phyloP scores from a whole-genome alignment of 352 stramenopile species.

The Phytopythium litorale region DNA sequence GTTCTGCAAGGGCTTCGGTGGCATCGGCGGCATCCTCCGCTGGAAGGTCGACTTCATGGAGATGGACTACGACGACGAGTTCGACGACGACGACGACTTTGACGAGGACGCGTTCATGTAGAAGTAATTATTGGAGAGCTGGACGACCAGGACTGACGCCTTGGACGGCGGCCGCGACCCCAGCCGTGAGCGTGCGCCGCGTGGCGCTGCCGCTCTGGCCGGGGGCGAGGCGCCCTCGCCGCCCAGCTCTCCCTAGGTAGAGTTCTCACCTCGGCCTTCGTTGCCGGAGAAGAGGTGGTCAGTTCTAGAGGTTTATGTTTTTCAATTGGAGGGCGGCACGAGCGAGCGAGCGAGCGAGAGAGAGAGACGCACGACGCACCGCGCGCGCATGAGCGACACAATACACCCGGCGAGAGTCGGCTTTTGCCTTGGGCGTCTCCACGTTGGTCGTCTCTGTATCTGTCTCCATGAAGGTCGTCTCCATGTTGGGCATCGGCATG shows the following conservation, averaged over 20 bases:
- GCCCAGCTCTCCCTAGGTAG: conserved; percentile 9
- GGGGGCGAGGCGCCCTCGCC: not conserved
- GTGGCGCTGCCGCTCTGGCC: not conserved
- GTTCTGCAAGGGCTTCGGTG: conserved; percentile 99
- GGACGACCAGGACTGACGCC: conserved; percentile 5
- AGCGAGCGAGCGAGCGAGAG: not conserved
- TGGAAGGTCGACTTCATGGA: conserved; percentile 99
- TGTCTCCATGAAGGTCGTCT: too few species aligned
- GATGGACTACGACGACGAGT: conserved; percentile 94
- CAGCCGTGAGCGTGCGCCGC: not conserved
- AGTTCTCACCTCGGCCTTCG: conserved; percentile 1
- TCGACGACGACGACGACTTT: conserved; percentile 88
- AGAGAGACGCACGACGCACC: not conserved
- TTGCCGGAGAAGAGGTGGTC: conserved; percentile 3
- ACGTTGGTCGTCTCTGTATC: too few species aligned
- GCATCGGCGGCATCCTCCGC: conserved; percentile 97
- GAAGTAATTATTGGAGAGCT: conserved; percentile 59
- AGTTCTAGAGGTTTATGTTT: conserved; percentile 10
- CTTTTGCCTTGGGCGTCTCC: not conserved
- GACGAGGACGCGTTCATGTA: conserved; percentile 85
- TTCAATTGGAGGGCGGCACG: not conserved
- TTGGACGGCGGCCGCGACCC: not conserved
- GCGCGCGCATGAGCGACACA: not conserved
- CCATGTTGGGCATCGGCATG: not conserved
- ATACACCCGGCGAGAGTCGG: conserved; percentile 1